phyloP scores from a whole-genome alignment of 305 asterid genomes.

The Petunia hybrid region DNA sequence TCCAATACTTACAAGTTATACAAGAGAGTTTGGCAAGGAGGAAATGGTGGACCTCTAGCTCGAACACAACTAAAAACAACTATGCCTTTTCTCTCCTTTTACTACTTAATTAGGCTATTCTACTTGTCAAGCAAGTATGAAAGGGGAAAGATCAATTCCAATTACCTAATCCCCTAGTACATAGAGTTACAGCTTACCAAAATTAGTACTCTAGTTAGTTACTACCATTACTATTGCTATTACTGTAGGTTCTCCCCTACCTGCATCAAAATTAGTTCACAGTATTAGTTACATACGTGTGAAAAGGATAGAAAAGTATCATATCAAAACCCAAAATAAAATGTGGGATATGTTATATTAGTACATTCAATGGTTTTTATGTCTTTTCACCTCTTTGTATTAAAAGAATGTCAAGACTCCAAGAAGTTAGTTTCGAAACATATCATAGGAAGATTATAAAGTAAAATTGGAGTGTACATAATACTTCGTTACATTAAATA shows the following conservation, averaged over 20 bases:
- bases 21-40: not conserved
- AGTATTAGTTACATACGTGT: not conserved
- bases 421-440: not conserved
- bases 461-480: no score
- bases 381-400: not conserved
- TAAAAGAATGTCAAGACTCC: slow-evolving; percentile 10
- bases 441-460: no score
- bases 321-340: not conserved
- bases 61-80: no score
- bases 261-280: not conserved
- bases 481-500: no score
- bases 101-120: not conserved
- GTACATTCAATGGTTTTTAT: no score
- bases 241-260: not conserved
- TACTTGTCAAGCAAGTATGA: not conserved
- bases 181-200: not conserved
- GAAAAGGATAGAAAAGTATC: not conserved
- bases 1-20: not conserved
- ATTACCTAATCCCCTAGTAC: not conserved
- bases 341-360: no score
- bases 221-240: not conserved
- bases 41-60: no score
- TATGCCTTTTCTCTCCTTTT: not conserved
- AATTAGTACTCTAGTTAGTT: not conserved
- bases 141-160: not conserved